Percentiles rank a stretch among this genome's conserved stretches.
Conservation (phyloP, 495 filamentous ascomycete species). For the Pyronema omphalodes region DNA sequence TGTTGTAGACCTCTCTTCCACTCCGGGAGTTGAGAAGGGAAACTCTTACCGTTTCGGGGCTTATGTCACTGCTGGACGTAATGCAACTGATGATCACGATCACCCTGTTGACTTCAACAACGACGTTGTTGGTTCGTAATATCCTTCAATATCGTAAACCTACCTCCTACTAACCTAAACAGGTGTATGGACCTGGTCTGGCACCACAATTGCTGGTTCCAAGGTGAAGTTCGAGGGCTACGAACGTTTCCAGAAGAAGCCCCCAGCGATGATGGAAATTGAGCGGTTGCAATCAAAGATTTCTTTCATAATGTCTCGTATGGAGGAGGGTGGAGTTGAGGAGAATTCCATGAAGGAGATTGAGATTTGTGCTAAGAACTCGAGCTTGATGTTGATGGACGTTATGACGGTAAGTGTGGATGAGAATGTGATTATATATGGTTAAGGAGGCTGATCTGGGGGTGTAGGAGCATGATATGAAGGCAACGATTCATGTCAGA, state of each 20-base stretch:
- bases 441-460: no score
- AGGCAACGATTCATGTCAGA: no score
- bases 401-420: neutral
- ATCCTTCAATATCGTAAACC: neutral
- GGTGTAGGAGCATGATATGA: no score
- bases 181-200: constrained; percentile 4
- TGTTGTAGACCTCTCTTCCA: constrained; percentile 3
- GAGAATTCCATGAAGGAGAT: neutral
- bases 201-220: neutral
- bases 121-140: neutral
- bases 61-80: constrained; percentile 2
- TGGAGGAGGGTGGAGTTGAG: neutral
- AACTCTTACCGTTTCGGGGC: constrained; percentile 3
- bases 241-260: neutral
- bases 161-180: neutral
- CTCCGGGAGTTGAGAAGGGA: neutral
- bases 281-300: neutral
- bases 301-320: neutral
- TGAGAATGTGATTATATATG: neutral
- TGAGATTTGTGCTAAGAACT: neutral
- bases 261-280: neutral
- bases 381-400: neutral
- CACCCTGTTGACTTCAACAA: constrained; percentile 2
- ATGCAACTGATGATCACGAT: constrained; percentile 3
- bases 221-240: constrained; percentile 7